Evolutionary conservation across 352 stramenopile genomes (phyloP).

Genomic region (Elongisporangium undulatum): DNA sequence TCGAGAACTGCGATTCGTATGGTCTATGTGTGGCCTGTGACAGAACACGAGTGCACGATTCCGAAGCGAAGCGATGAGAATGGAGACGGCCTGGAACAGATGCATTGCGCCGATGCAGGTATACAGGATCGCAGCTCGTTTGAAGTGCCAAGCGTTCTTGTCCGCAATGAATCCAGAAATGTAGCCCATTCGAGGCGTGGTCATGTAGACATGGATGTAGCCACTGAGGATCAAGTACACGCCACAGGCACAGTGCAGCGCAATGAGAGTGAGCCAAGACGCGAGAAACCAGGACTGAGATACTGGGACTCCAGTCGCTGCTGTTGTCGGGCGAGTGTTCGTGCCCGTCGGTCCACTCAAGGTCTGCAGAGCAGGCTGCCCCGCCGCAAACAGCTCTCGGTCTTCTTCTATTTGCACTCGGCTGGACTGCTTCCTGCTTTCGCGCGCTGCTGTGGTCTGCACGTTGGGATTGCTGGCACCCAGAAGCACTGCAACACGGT

Average conservation of each 20-base stretch:
- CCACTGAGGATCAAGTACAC: neutral
- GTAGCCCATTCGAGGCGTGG: neutral
- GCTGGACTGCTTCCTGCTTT: too few species aligned
- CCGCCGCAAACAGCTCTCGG: neutral
- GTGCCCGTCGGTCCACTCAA: too few species aligned
- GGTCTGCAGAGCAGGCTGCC: too few species aligned
- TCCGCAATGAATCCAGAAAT: neutral
- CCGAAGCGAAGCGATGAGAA: neutral
- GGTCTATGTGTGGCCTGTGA: neutral
- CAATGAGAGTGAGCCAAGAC: neutral
- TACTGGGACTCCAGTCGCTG: neutral
- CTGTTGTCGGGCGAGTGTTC: too few species aligned
- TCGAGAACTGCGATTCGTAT: too few species aligned
- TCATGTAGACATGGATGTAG: neutral
- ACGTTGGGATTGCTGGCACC: neutral
- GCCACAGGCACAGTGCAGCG: neutral
- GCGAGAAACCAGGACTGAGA: neutral
- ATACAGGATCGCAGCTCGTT: neutral
- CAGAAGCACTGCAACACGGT: neutral
- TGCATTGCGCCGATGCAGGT: neutral
- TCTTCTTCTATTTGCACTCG: too few species aligned
- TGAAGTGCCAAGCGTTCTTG: neutral
- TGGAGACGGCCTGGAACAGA: neutral
- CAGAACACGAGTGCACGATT: neutral
- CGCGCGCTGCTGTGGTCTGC: neutral